Base-by-base conservation (phyloP, 345 rosid genomes). In the Brassica cretica region DNA sequence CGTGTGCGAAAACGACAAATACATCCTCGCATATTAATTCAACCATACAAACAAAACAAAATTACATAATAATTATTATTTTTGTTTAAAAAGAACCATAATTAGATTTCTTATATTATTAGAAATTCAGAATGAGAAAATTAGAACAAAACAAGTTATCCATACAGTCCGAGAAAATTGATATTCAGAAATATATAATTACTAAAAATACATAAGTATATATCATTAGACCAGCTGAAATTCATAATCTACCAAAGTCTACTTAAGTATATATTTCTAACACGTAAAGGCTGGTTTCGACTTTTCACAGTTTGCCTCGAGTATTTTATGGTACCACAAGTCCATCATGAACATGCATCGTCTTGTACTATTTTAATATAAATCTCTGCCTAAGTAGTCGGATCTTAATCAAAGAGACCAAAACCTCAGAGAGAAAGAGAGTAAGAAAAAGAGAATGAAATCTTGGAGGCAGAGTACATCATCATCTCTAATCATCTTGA, bases 261-360 rank as follows among this genome's bases (percentile, higher is more conserved):
- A 67, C 72, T 8, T 24, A 68, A 12, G 9, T 12, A 25, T n/a
- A 25, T 2, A 30, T 18, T 24, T 8, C 27, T 19, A 33, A 32
- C 66, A 71, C 65, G 65, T 71, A 58, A 58, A 58, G 74, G 55
- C 3, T 58, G 44, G 5, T 71, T 3, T 71, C 19, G 74, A 6
- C 55, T 18, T 71, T 71, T 58, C 65, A 14, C 6, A 4, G 2
- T 1, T 25, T 11, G 16, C 16, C 16, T 60, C 15, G 33, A 60
- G 6, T 60, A 60, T 25, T 25, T 12, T 60, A 60, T 11, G 25
- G 12, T 4, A 4, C n/a, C 8, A 12, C 33, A 25, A 60, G 35
- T 59, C 64, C 27, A 60, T 59, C 66, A 33, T 56, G 75, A 56
- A 33, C 75, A 56, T 71, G 75, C 66, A 46, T 71, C 55, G 64